These are phyloP conservation scores for Curvularia spicifera DNA, from an alignment of 2,329 filamentous ascomycete species.

Conservation along the genomic window DNA sequence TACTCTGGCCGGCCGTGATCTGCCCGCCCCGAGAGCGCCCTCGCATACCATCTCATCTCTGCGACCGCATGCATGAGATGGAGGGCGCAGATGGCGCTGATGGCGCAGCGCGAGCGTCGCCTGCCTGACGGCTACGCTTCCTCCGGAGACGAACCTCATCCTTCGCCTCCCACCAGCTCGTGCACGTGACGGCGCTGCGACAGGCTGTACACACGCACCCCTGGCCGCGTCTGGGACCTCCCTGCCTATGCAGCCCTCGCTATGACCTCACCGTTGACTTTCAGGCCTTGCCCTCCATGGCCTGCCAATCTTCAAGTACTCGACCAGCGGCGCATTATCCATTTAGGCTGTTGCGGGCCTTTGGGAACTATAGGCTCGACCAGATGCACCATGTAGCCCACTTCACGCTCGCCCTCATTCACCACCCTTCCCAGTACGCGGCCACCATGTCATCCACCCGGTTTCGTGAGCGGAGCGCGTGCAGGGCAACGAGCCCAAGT, in stretches of 20 bases:
- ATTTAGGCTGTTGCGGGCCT: slow-evolving; percentile 41
- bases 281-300: slow-evolving; percentile 19
- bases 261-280: slow-evolving; percentile 25
- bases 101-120: slow-evolving; percentile 18
- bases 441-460: slow-evolving; percentile 12
- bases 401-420: slow-evolving; percentile 15
- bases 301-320: slow-evolving; percentile 31
- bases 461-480: slow-evolving; percentile 14
- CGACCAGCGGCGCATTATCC: slow-evolving; percentile 37
- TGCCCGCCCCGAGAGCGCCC: slow-evolving; percentile 32
- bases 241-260: slow-evolving; percentile 22
- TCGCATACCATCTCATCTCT: slow-evolving; percentile 36
- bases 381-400: slow-evolving; percentile 29
- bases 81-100: slow-evolving; percentile 20
- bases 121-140: slow-evolving; percentile 11
- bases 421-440: slow-evolving; percentile 14
- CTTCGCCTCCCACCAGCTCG: slow-evolving; percentile 7
- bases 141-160: slow-evolving; percentile 6
- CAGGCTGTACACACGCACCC: slow-evolving; percentile 4
- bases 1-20: slow-evolving; percentile 32
- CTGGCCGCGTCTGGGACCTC: slow-evolving; percentile 15
- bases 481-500: slow-evolving; percentile 15
- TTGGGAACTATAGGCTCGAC: slow-evolving; percentile 25
- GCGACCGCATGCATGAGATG: slow-evolving; percentile 33
- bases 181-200: slow-evolving; percentile 24